Percentiles rank a stretch among this genome's conserved stretches.
Conservation (phyloP, 495 filamentous ascomycete genomes). For the Alectoria sarmentosa region DNA sequence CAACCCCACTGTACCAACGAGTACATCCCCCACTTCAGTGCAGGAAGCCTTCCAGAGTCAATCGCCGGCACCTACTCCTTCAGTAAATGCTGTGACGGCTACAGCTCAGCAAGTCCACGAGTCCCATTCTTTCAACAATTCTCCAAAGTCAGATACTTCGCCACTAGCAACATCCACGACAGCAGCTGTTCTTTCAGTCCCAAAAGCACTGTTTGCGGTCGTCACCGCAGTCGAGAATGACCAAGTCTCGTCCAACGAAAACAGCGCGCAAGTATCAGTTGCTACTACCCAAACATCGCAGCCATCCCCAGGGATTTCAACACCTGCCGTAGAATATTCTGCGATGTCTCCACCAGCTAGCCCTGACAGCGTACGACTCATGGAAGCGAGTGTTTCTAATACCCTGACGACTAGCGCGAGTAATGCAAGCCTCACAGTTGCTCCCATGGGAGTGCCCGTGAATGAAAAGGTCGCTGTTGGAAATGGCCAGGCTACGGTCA, state of each 20-base stretch:
- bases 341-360: not conserved
- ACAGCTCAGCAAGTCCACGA: slow-evolving; percentile 1
- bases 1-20: not conserved
- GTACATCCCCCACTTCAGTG: not conserved
- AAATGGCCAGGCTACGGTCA: not conserved
- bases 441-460: not conserved
- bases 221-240: not conserved
- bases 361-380: not conserved
- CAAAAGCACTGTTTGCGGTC: not conserved
- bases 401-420: not conserved
- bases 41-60: not conserved
- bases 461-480: slow-evolving; percentile 9
- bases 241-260: not conserved
- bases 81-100: not conserved
- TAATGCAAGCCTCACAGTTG: not conserved
- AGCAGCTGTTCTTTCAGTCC: not conserved
- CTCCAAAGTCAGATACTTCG: not conserved
- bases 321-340: not conserved
- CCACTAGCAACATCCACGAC: not conserved
- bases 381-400: not conserved
- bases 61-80: not conserved
- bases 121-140: not conserved
- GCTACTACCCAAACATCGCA: not conserved
- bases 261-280: not conserved
- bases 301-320: not conserved